Base-by-base conservation (phyloP, 345 rosid genomes). In the Eucalyptus marginata region DNA sequence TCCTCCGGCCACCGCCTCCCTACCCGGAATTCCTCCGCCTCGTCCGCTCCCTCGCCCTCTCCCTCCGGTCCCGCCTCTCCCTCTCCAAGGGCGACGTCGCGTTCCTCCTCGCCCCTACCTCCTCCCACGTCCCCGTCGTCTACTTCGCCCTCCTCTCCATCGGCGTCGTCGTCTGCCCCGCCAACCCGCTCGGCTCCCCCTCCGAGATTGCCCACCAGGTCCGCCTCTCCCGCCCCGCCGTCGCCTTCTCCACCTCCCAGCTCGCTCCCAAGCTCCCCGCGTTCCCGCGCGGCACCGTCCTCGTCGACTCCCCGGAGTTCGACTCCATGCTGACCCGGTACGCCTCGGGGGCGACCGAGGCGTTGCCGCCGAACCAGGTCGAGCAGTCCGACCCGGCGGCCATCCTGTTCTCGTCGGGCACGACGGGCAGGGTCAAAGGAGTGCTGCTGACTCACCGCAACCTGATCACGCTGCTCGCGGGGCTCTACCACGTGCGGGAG, bases 281-380 rank as follows among this genome's bases (percentile, higher is more conserved):
- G 2, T 94, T 94, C 85, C 92, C 91, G 56, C 92, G 87, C 86
- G 93, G 93, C 64, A 91, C 92, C 76, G 62, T 97, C 90, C 88
- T 95, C 51, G 49, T 96, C 86, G 97, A 96, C 94, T 96, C 99
- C 33, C 96, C 98, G 31, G 95, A 94, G 92, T 97, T 96, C 88
- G 90, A 68, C 88, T 93, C 98, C 13, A 88, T 94, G 86, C 88
- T 94, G 71, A 56, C 88, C 86, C 92, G 87, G 43, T 2, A 71
- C 40, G 64, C 86, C 31, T 40, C 3, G 16, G 31, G 50, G 31
- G n/a, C 68, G 52, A 36, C 22, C 18, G 86, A 80, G 62, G 2
- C 56, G 31, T 76, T 54, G 33, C 17, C 79, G 47, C 89, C 71
- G 18, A 90, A 86, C 86, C 88, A 51, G 25, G 93, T 94, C 84